These are phyloP conservation scores for Yamadazyma blattariae DNA, from an alignment of 1,139 yeast genomes.

Conservation along the genomic window DNA sequence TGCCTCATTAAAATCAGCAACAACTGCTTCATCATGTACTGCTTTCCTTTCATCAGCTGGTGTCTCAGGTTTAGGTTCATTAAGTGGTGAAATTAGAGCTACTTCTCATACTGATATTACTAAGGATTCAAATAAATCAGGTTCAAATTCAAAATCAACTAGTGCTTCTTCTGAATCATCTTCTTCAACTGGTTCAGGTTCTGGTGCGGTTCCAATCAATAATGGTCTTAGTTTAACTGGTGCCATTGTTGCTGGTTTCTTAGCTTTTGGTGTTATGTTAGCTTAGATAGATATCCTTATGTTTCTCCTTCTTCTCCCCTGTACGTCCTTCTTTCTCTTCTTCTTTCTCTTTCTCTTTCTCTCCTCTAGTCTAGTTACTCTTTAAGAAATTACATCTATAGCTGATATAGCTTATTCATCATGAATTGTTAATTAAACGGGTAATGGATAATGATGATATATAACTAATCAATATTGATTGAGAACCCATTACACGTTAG, in stretches of 20 bases:
- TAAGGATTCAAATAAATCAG: slow-evolving; percentile 17
- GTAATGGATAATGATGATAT: too few relatives aligned
- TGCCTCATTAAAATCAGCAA: slow-evolving; percentile 30
- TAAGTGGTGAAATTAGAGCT: slow-evolving; percentile 24
- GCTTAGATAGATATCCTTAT: slow-evolving; percentile 8
- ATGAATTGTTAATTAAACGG: too few relatives aligned
- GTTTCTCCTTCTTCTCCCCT: background rate
- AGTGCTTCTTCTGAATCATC: slow-evolving; percentile 18
- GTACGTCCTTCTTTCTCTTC: background rate
- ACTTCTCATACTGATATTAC: slow-evolving; percentile 14
- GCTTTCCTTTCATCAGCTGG: slow-evolving; percentile 27
- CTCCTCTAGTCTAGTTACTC: background rate
- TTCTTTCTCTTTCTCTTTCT: background rate
- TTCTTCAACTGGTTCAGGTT: slow-evolving; percentile 19
- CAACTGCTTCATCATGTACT: slow-evolving; percentile 31
- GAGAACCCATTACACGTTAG: too few relatives aligned
- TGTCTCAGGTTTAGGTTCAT: slow-evolving; percentile 23
- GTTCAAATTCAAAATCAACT: slow-evolving; percentile 16
- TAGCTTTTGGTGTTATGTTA: slow-evolving; percentile 17
- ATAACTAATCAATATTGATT: too few relatives aligned
- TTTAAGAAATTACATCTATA: too few relatives aligned
- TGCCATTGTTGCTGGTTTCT: slow-evolving; percentile 13
- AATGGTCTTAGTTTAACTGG: slow-evolving; percentile 12
- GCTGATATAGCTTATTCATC: too few relatives aligned
- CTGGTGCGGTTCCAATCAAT: slow-evolving; percentile 13